Evolutionary conservation across 768 basidiomycete species (phyloP), one percentile per base, ranked within the genome.

Genomic region (Tylopilus subfusipes): DNA sequence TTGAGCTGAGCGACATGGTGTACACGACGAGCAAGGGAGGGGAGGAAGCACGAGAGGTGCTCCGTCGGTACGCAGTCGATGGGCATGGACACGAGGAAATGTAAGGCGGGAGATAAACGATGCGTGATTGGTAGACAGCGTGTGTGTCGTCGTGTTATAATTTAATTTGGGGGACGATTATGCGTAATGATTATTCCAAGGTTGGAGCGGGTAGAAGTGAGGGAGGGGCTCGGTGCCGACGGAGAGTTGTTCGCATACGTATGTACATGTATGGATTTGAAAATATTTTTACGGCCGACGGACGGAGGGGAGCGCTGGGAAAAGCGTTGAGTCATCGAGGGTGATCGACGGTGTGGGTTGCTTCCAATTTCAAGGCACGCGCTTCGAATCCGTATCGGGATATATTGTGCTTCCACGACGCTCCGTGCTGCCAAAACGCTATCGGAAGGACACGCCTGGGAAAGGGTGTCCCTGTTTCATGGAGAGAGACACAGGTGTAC

Each of bases 1-100:
- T 95, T 65, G 82, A 90, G 65, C 70, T 86, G 44, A 89, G 88
- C 73, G 82, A 82, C 36, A 86, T 94, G 55, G 72, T 86, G 27
- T 96, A 94, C 68, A 93, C 90, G 36, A 76, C 80, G 53, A 88
- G 90, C 47, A 82, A 75, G 24, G 68, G 71, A 0, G 82, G 76
- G 10, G 71, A 68, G 39, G 84, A 82, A 56, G 82, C 84, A n/a
- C 72, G 81, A 56, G 68, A 68, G 43, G 75, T 75, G 31, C 76
- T 91, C 11, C 68, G 70, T 30, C 72, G 62, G 50, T 86, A 81
- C 68, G 81, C 78, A 22, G 71, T 65, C 18, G 72, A 72, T 55
- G 75, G 73, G 21, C 63, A 74, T 54, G 76, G 76, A 58, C 65
- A 73, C 47, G 72, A 64, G 57, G 53, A 16, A 36, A 19, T 27